Conservation (phyloP, 345 rosid species). For the Salix viminalis region DNA sequence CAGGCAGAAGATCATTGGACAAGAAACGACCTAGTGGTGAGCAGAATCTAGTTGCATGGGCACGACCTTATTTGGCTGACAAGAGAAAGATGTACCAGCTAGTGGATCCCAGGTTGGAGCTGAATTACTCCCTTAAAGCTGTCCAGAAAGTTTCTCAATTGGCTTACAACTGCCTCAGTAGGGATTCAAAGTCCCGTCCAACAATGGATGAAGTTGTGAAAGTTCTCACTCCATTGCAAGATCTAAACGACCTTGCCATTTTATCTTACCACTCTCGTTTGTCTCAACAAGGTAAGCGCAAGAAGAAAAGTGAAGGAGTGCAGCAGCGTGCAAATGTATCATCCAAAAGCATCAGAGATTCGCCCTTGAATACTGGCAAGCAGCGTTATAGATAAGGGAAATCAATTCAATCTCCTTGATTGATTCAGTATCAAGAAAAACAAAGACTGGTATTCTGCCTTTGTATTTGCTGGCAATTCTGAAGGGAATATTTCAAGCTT, state of each 20-base stretch:
- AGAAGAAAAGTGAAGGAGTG: constrained; percentile 50
- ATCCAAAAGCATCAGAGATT: constrained; percentile 45
- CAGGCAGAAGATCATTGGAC: constrained; percentile 38
- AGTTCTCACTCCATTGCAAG: constrained; percentile 27
- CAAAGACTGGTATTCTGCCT: constrained; percentile 24
- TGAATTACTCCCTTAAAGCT: constrained; percentile 29
- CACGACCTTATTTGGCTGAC: constrained; percentile 28
- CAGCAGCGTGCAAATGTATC: constrained; percentile 32
- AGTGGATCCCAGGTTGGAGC: constrained; percentile 30
- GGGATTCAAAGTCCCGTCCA: constrained; percentile 28
- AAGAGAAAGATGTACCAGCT: constrained; percentile 29
- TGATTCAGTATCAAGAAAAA: constrained; percentile 20
- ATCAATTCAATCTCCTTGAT: constrained; percentile 22
- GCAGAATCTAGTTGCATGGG: constrained; percentile 33
- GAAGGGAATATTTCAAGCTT: constrained; percentile 28
- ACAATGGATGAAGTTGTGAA: constrained; percentile 33
- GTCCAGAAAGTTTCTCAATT: constrained; percentile 28
- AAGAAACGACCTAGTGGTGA: constrained; percentile 32
- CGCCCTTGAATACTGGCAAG: constrained; percentile 52
- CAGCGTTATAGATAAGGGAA: constrained; percentile 42
- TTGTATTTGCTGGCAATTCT: constrained; percentile 7
- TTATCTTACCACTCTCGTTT: constrained; percentile 24
- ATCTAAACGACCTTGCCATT: constrained; percentile 29
- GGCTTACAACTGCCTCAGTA: constrained; percentile 27
- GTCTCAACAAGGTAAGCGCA: constrained; percentile 63